Percentiles rank a stretch among this genome's conserved stretches.
phyloP scores from a whole-genome alignment of 371 early-diverging fungal species.

The Rhizopus arrhizus region DNA sequence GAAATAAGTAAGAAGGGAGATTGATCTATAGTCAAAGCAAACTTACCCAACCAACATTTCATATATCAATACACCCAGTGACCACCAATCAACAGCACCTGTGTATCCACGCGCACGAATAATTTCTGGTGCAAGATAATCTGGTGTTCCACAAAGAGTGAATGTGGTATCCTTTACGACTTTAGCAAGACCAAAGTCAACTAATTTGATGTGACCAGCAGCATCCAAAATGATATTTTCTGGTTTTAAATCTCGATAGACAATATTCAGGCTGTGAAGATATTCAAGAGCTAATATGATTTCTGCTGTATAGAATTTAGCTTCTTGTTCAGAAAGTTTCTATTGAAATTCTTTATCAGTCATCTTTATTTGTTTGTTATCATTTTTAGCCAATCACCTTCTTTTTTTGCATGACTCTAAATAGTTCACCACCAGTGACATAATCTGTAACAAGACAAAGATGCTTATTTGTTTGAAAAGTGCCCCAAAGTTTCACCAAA shows the following conservation, averaged over 20 bases:
- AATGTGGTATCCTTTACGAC: conserved; percentile 62
- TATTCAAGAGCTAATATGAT: conserved; percentile 81
- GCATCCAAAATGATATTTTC: conserved; percentile 90
- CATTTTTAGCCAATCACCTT: conserved; percentile 51
- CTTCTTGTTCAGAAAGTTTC: conserved; percentile 84
- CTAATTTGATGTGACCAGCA: conserved; percentile 93
- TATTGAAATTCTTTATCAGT: conserved; percentile 16
- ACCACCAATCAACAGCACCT: conserved; percentile 91
- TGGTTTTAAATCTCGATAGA: conserved; percentile 95
- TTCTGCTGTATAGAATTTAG: conserved; percentile 81
- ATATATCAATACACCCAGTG: conserved; percentile 89
- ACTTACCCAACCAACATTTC: conserved; percentile 83
- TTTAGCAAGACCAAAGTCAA: conserved; percentile 99
- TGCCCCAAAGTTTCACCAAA: conserved; percentile 87
- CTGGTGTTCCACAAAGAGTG: conserved; percentile 97
- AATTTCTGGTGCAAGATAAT: conserved; percentile 94
- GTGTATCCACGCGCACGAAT: conserved; percentile 90
- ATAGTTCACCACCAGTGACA: conserved; percentile 94
- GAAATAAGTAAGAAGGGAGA: conserved; percentile 50
- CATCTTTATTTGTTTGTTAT: background rate
- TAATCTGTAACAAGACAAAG: conserved; percentile 96
- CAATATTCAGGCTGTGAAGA: conserved; percentile 84
- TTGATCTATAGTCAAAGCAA: background rate
- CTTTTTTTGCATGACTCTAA: conserved; percentile 67
- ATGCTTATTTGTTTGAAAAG: conserved; percentile 87